Base-by-base conservation (phyloP, 305 asterid species). In the Ilex paraguariensis region DNA sequence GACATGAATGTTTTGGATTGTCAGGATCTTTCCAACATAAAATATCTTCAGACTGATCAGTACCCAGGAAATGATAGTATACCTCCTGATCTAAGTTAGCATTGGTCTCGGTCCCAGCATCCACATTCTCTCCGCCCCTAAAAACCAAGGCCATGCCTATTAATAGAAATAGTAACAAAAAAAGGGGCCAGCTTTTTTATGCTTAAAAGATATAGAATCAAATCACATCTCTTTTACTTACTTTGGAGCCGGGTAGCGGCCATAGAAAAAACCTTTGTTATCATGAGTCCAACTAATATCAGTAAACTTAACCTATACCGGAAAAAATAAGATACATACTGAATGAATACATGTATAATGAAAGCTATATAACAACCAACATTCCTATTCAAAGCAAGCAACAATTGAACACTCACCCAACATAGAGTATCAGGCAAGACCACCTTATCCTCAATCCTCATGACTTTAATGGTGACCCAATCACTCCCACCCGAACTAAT, bases 401-500 rank as follows among this genome's bases (percentile, higher is more conserved):
- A n/a, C 5, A 46, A 46, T 5, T 15, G 4, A 54, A 7, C 32
- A 56, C 51, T 56, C 81, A 90, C 99, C 97, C 96, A 93, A 30
- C 95, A 90, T 72, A 90, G 64, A 48, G 80, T 76, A 75, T 93
- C 96, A 17, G 85, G 77, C 81, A 73, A 83, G 6, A 64, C 73
- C 36, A 14, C 56, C 72, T 83, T 93, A 73, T 86, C 91, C 52
- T 85, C 87, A 65, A 86, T 69, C 60, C 78, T 75, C 88, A 86
- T 75, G 56, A 94, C 90, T 72, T 82, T 88, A 61, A 88, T 72
- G 63, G 95, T 94, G 39, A 90, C 91, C 97, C 99, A 94, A 71
- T 94, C 97, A 46, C 99, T 94, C 63, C 97, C 99, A 65, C 97
- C 88, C 13, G 91, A 73, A 81, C 96, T 90, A 70, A 82, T 77